Percentiles rank a stretch among this genome's conserved stretches.
Evolutionary conservation across 2,329 filamentous ascomycete genomes (phyloP).

Genomic region (Endoconidiophora laricicola): DNA sequence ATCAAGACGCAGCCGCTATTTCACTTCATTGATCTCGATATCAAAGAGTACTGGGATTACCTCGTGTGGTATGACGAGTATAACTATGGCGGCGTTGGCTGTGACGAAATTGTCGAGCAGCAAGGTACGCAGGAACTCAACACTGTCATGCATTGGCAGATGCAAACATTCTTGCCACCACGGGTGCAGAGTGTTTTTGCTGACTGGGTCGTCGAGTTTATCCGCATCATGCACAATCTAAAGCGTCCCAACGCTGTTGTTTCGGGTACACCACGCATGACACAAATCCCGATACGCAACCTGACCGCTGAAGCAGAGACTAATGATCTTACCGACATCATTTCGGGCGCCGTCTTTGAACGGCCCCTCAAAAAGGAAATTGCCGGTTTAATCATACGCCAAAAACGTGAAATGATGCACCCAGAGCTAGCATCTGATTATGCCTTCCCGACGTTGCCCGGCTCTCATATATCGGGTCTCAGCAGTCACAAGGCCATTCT

Average conservation of each 20-base stretch:
- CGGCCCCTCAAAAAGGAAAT: slow-evolving; percentile 86
- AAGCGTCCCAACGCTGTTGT: slow-evolving; percentile 50
- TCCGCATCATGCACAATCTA: slow-evolving; percentile 78
- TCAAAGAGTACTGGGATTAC: slow-evolving; percentile 99
- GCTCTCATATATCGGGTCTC: slow-evolving; percentile 36
- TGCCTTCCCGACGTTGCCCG: slow-evolving; percentile 64
- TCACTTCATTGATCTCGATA: slow-evolving; percentile 90
- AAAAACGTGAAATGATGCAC: slow-evolving; percentile 78
- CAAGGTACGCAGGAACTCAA: slow-evolving; percentile 58
- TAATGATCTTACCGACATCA: slow-evolving; percentile 27
- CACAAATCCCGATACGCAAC: slow-evolving; percentile 40
- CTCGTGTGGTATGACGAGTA: slow-evolving; percentile 98
- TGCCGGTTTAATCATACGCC: slow-evolving; percentile 59
- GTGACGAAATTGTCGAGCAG: slow-evolving; percentile 59
- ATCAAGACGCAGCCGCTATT: slow-evolving; percentile 93
- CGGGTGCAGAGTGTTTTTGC: slow-evolving; percentile 73
- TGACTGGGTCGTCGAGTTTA: slow-evolving; percentile 87
- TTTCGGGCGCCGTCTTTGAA: slow-evolving; percentile 70
- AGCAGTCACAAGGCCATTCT: slow-evolving; percentile 28
- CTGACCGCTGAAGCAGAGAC: slow-evolving; percentile 42
- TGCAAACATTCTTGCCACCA: slow-evolving; percentile 70
- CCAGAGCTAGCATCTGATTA: slow-evolving; percentile 79
- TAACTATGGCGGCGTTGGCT: slow-evolving; percentile 94
- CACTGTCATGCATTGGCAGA: slow-evolving; percentile 97
- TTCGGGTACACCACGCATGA: slow-evolving; percentile 29